phyloP scores from a whole-genome alignment of 768 basidiomycete species.

The Tulasnella sp. region DNA sequence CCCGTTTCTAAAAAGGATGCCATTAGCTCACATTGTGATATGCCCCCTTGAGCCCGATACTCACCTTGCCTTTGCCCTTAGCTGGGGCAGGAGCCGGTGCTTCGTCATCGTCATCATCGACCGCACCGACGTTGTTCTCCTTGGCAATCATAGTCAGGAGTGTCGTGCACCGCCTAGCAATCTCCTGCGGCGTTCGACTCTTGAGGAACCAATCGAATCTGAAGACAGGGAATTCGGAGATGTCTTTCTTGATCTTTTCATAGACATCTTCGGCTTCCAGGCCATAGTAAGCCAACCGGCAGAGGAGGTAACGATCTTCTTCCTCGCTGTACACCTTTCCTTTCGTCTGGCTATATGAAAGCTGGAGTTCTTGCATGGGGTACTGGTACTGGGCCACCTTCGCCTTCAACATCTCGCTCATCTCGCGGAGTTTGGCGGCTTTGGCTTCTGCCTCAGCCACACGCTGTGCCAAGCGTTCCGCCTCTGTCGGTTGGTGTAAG shows the following conservation, averaged over 20 bases:
- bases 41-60: slow-evolving; percentile 7
- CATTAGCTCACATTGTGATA: background rate
- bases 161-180: slow-evolving; percentile 79
- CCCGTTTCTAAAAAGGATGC: slow-evolving; percentile 4
- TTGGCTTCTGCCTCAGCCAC: slow-evolving; percentile 84
- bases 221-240: slow-evolving; percentile 93
- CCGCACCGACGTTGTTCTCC: slow-evolving; percentile 42
- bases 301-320: slow-evolving; percentile 90
- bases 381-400: slow-evolving; percentile 75
- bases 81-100: slow-evolving; percentile 16
- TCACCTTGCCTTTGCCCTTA: slow-evolving; percentile 15
- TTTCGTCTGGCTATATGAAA: slow-evolving; percentile 90
- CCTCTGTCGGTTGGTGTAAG: slow-evolving; percentile 35
- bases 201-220: slow-evolving; percentile 99
- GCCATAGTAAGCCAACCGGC: slow-evolving; percentile 79
- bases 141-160: slow-evolving; percentile 84
- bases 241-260: slow-evolving; percentile 91
- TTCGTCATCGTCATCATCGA: slow-evolving; percentile 51
- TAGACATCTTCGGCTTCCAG: slow-evolving; percentile 82
- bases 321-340: slow-evolving; percentile 96
- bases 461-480: slow-evolving; percentile 67
- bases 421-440: slow-evolving; percentile 72
- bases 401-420: slow-evolving; percentile 60
- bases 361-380: slow-evolving; percentile 95
- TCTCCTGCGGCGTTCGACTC: slow-evolving; percentile 78